Conservation (phyloP, 169 alveolate genomes). For the Perkinsus chesapeaki region DNA sequence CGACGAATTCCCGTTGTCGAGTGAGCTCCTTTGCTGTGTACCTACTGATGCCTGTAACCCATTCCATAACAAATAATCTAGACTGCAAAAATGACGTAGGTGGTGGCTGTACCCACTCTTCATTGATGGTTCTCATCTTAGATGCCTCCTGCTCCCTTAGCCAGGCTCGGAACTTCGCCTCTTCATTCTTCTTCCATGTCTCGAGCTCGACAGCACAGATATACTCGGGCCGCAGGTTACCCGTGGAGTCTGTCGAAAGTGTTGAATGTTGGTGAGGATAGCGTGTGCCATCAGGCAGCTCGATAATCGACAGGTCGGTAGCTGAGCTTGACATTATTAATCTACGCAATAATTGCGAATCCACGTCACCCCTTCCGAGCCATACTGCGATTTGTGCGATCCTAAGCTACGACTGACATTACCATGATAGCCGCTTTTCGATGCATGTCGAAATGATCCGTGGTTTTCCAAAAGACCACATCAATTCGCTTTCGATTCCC, state of each 20-base stretch:
- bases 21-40: not conserved
- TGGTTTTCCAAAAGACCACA: no score
- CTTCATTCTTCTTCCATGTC: not conserved
- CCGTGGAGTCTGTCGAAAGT: not conserved
- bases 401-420: no score
- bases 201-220: not conserved
- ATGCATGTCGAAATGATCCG: no score
- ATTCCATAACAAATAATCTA: not conserved
- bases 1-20: not conserved
- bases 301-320: not conserved
- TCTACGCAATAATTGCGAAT: no score
- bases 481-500: no score
- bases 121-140: not conserved
- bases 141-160: not conserved
- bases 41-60: not conserved
- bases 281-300: not conserved
- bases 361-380: no score
- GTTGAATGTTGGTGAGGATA: not conserved
- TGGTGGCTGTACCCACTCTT: not conserved
- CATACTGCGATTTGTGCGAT: no score
- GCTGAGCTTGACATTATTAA: not conserved
- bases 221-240: not conserved
- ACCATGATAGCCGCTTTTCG: no score
- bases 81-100: no score
- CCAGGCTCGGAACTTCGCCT: not conserved